Conservation (phyloP, 2,329 filamentous ascomycete genomes). For the Peltaster fructicola region DNA sequence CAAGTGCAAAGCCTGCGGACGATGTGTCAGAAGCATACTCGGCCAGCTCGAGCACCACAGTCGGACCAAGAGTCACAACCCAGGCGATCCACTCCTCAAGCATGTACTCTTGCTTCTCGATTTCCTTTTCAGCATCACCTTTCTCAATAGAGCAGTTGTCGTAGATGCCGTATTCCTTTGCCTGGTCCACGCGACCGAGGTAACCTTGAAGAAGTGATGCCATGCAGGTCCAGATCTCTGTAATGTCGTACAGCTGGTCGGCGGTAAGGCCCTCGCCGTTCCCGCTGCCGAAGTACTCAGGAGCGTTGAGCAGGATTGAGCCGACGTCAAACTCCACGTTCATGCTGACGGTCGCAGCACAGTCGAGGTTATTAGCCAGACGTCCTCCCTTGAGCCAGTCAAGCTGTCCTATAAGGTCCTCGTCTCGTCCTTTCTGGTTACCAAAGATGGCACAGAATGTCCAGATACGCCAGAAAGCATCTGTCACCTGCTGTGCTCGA, state of each 20-base stretch:
- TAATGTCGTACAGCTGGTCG: conserved; percentile 44
- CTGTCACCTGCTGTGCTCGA: conserved; percentile 34
- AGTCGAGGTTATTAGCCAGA: conserved; percentile 30
- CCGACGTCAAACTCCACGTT: conserved; percentile 31
- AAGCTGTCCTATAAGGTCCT: conserved; percentile 40
- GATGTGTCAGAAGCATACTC: conserved; percentile 20
- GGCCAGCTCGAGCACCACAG: conserved; percentile 36
- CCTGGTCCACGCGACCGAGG: conserved; percentile 35
- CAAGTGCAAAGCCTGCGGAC: conserved; percentile 33
- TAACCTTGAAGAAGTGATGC: conserved; percentile 38
- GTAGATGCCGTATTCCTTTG: conserved; percentile 38
- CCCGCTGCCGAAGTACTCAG: conserved; percentile 39
- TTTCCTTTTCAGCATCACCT: conserved; percentile 33
- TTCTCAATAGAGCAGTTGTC: conserved; percentile 28
- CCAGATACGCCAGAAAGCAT: conserved; percentile 49
- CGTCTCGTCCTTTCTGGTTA: conserved; percentile 37
- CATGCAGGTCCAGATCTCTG: conserved; percentile 46
- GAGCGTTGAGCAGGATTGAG: conserved; percentile 36
- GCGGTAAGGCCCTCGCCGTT: conserved; percentile 37
- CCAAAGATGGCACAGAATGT: conserved; percentile 49
- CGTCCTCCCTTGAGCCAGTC: conserved; percentile 45
- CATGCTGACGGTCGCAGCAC: conserved; percentile 28
- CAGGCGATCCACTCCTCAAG: conserved; percentile 46
- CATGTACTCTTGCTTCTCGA: conserved; percentile 33
- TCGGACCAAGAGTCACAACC: conserved; percentile 40